Percentiles rank a stretch among this genome's conserved stretches.
These are phyloP conservation scores for Leccinum fibrillosum DNA, from an alignment of 768 basidiomycete genomes.

Conservation along the genomic window DNA sequence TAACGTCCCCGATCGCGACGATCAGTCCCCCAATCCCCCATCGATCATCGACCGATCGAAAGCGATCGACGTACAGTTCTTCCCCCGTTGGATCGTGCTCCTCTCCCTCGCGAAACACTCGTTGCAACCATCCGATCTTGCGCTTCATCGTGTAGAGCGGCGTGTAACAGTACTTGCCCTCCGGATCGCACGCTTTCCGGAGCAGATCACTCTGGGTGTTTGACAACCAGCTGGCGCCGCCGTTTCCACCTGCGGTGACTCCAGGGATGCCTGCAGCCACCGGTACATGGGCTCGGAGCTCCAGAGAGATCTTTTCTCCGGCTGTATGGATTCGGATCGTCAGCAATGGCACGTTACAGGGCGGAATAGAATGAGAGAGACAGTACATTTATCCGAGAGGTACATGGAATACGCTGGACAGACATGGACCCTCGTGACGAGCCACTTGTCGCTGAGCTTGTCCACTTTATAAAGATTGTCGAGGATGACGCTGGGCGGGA, in stretches of 20 bases:
- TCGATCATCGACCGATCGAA: background rate
- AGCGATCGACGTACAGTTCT: conserved; percentile 14
- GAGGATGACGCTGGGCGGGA: conserved; percentile 24
- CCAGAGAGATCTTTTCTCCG: conserved; percentile 25
- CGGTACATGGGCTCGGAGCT: conserved; percentile 15
- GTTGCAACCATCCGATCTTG: background rate
- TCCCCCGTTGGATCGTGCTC: background rate
- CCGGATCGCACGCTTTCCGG: conserved; percentile 21
- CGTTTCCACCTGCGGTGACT: conserved; percentile 10
- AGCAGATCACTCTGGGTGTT: conserved; percentile 17
- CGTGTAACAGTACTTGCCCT: conserved; percentile 23
- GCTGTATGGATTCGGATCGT: conserved; percentile 8
- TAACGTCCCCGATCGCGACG: background rate
- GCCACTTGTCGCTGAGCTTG: conserved; percentile 26
- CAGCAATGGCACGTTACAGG: background rate
- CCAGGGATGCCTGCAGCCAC: conserved; percentile 4
- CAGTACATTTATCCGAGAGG: conserved; percentile 27
- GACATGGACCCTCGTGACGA: conserved; percentile 31
- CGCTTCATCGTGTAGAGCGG: conserved; percentile 28
- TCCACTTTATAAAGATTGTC: conserved; percentile 21
- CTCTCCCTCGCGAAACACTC: conserved; percentile 13
- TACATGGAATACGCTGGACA: conserved; percentile 37
- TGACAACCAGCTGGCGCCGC: conserved; percentile 21
- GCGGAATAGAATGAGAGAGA: background rate
- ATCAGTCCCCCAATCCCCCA: background rate